These are phyloP conservation scores for Sporothrix protearum DNA, from an alignment of 2,329 filamentous ascomycete genomes.

Conservation along the genomic window DNA sequence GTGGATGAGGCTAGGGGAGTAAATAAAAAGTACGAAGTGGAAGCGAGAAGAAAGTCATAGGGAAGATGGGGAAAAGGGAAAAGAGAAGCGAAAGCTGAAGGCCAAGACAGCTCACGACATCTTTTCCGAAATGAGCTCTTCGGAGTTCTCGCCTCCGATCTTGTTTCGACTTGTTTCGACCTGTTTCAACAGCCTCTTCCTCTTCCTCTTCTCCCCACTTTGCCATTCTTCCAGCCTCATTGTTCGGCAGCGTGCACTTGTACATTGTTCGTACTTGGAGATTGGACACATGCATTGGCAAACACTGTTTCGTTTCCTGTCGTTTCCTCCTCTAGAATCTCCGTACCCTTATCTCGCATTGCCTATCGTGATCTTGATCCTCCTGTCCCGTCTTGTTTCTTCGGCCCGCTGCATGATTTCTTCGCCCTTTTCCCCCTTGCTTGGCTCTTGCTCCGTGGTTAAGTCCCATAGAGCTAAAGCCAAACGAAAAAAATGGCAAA, in stretches of 20 bases:
- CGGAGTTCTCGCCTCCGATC: neutral
- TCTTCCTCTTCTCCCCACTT: neutral
- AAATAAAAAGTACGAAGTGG: no score
- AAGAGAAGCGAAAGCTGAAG: conserved; percentile 1
- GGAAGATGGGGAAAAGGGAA: neutral
- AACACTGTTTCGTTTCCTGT: neutral
- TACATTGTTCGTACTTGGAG: neutral
- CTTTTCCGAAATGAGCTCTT: neutral
- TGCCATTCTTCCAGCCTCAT: neutral
- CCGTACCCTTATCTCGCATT: neutral
- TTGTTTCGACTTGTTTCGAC: conserved; percentile 16
- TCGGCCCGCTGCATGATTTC: neutral
- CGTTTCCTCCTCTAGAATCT: no score
- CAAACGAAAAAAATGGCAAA: neutral
- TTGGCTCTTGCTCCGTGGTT: conserved; percentile 2
- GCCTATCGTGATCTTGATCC: neutral
- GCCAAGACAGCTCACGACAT: neutral
- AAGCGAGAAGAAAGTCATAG: no score
- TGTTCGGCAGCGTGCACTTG: neutral
- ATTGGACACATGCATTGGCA: neutral
- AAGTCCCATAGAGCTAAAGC: neutral
- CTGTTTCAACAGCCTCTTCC: conserved; percentile 12
- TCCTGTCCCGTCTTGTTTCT: neutral
- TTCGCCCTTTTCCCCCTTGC: neutral
- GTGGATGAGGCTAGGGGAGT: neutral